Evolutionary conservation across 331 rosid species (phyloP), one percentile per base, ranked within the genome.

Genomic region (Quercus tomentella): DNA sequence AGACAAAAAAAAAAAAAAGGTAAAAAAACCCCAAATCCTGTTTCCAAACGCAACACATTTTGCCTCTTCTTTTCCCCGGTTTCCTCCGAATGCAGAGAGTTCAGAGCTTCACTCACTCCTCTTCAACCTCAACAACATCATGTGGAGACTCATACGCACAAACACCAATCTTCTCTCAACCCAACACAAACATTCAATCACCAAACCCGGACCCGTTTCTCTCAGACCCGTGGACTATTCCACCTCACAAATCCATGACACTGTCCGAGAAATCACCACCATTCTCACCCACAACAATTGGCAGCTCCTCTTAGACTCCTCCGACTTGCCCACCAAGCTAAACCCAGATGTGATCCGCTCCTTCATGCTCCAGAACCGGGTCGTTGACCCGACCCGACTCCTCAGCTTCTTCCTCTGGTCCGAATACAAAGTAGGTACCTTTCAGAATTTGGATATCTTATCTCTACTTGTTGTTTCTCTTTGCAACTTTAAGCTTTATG

Each of bases 331-430:
- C 33, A 58, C 23, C 33, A 89, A 84, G 81, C 88, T 89, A 54
- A 85, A 80, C 82, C 81, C 86, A 0, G 79, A 72, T 21, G 81
- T 89, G 20, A 84, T 89, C 45, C 82, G 84, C 17, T 80, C 87
- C 41, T 85, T 87, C 25, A 73, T 85, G 20, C 78, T 67, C 31
- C 70, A 56, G 56, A 86, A 79, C 75, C 62, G 75, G 26, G 56
- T 15, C 26, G 70, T 51, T 70, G 84, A 87, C 75, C 82, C 87
- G 37, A 76, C 77, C 21, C 83, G 74, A 66, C 86, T 89, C 70
- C 74, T 73, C 41, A 66, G 70, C 51, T 89, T 89, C 84, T 85
- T 89, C 83, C 17, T 56, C 2, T 89, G 93, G 91, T 79, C 84
- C 55, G 78, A 76, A 72, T 45, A 74, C 4, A 88, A 83, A 26